phyloP scores from a whole-genome alignment of 2,329 filamentous ascomycete genomes.

The Pseudocercospora fuligena region DNA sequence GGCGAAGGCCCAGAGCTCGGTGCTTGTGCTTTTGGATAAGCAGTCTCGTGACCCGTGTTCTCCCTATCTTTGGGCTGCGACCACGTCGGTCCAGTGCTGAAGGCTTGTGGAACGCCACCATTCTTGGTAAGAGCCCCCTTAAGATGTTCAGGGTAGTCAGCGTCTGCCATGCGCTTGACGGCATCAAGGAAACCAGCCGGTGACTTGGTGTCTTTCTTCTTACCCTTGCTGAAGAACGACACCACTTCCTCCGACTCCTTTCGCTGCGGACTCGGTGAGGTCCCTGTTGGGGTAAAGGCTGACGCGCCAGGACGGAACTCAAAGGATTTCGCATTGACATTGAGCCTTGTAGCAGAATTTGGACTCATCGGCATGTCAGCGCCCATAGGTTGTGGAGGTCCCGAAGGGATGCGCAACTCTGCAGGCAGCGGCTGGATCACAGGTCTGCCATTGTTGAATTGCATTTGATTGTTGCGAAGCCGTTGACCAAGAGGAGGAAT shows the following conservation, averaged over 20 bases:
- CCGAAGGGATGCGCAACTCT: slow-evolving; percentile 70
- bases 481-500: slow-evolving; percentile 27
- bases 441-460: slow-evolving; percentile 1
- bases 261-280: slow-evolving; percentile 69
- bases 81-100: slow-evolving; percentile 86
- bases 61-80: slow-evolving; percentile 70
- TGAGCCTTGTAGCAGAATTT: slow-evolving; percentile 61
- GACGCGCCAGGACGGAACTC: slow-evolving; percentile 80
- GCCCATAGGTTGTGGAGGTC: slow-evolving; percentile 30
- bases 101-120: slow-evolving; percentile 81
- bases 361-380: slow-evolving; percentile 51
- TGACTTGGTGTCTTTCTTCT: slow-evolving; percentile 69
- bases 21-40: slow-evolving; percentile 73
- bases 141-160: slow-evolving; percentile 60
- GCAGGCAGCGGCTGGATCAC: slow-evolving; percentile 57
- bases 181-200: slow-evolving; percentile 54
- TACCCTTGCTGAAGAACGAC: slow-evolving; percentile 36
- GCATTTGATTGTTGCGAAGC: slow-evolving; percentile 23
- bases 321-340: slow-evolving; percentile 74
- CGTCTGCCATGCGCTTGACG: slow-evolving; percentile 67
- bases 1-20: slow-evolving; percentile 64
- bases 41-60: slow-evolving; percentile 78
- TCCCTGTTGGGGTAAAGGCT: slow-evolving; percentile 78
- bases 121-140: slow-evolving; percentile 72
- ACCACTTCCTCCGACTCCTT: slow-evolving; percentile 30